A percentile compares a stretch with the other conserved stretches of the same genome.
phyloP scores from a whole-genome alignment of 2,329 filamentous ascomycete genomes.

The Cordyceps farinosa region DNA sequence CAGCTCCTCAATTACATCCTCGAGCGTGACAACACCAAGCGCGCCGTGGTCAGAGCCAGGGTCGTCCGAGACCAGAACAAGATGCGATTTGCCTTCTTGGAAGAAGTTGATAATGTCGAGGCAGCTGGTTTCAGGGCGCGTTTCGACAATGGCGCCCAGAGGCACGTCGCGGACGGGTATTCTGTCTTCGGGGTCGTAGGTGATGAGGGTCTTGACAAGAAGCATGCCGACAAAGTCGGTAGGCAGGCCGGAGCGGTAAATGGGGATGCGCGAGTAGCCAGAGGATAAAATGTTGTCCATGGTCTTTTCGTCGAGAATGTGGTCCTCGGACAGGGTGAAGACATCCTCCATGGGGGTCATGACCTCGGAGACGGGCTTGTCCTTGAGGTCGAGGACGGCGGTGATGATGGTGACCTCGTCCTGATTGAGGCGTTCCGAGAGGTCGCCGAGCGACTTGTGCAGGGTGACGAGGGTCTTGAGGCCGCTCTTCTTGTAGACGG shows the following conservation, averaged over 20 bases:
- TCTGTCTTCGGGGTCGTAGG: constrained; percentile 92
- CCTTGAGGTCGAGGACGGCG: constrained; percentile 91
- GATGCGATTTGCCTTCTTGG: constrained; percentile 98
- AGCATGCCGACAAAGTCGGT: constrained; percentile 96
- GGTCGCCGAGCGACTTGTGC: constrained; percentile 85
- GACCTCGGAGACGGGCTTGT: constrained; percentile 89
- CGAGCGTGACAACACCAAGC: constrained; percentile 88
- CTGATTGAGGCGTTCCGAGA: constrained; percentile 85
- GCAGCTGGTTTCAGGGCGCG: constrained; percentile 90
- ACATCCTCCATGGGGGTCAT: constrained; percentile 99
- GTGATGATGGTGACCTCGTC: constrained; percentile 99
- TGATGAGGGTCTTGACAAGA: constrained; percentile 96
- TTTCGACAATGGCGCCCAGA: constrained; percentile 90
- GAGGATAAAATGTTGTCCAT: constrained; percentile 93
- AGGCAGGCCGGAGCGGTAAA: constrained; percentile 78
- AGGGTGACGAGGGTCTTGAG: constrained; percentile 94
- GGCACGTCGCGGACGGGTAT: constrained; percentile 86
- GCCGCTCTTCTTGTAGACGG: constrained; percentile 96
- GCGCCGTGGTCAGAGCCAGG: constrained; percentile 91
- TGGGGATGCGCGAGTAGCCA: constrained; percentile 93
- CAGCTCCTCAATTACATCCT: constrained; percentile 97
- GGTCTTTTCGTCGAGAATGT: constrained; percentile 84
- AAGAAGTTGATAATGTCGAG: constrained; percentile 99
- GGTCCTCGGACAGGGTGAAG: constrained; percentile 94
- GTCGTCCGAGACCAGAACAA: constrained; percentile 89